These are phyloP conservation scores for Parafenestella ontariensis DNA, from an alignment of 2,329 filamentous ascomycete genomes.

Conservation along the genomic window DNA sequence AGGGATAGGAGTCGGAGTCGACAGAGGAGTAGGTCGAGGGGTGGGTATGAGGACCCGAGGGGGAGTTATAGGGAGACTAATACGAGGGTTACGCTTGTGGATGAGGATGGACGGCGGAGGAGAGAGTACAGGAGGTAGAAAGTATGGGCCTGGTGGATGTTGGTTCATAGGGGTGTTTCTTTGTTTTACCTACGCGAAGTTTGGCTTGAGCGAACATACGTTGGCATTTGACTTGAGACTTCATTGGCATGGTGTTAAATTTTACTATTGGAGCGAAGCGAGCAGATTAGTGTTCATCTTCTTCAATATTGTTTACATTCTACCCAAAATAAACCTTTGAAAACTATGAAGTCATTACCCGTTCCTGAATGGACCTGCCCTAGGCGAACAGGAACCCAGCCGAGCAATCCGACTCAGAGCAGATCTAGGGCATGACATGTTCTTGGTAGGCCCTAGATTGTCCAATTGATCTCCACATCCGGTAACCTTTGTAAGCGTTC, in stretches of 20 bases:
- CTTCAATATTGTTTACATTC: neutral
- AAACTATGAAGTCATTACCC: neutral
- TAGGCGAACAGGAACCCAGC: neutral
- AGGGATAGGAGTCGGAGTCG: slow-evolving; percentile 35
- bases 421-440: neutral
- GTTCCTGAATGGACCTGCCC: neutral
- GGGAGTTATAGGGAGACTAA: slow-evolving; percentile 40
- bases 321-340: neutral
- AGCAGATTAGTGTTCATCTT: too few species aligned
- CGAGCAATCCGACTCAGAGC: neutral
- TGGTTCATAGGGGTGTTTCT: neutral
- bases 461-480: slow-evolving; percentile 12
- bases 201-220: neutral
- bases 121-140: slow-evolving; percentile 31
- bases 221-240: neutral
- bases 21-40: slow-evolving; percentile 39
- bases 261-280: neutral
- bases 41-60: slow-evolving; percentile 36
- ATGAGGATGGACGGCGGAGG: slow-evolving; percentile 30
- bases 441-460: slow-evolving; percentile 3
- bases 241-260: neutral
- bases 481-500: slow-evolving; percentile 16
- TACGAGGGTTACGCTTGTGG: slow-evolving; percentile 40
- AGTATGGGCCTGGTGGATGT: neutral
- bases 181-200: neutral